Base-by-base conservation (phyloP, 768 basidiomycete species). In the Kwoniella heveanensis region DNA sequence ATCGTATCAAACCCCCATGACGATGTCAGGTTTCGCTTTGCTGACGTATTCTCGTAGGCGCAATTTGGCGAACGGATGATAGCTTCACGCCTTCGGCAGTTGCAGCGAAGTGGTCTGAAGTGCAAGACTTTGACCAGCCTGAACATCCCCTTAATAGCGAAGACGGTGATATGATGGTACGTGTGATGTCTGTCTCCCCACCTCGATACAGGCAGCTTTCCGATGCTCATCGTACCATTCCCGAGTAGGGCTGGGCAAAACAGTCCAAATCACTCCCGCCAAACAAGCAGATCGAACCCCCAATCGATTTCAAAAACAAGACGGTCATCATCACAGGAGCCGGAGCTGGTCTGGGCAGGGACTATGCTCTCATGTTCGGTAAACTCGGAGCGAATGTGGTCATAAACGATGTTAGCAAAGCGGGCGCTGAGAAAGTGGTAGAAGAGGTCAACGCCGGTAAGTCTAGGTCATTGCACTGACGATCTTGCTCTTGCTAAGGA, bases 71-170 rank as follows among this genome's bases (percentile, higher is more conserved):
- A 82, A 88, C 92, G 10, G 93, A 99, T 73, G 83, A 84, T 12
- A 87, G 85, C 30, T 97, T 96, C 79, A 97, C 96, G 0, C 96
- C 95, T 12, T 93, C 92, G 26, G 95, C 96, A 57, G 94, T 96
- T 36, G 91, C 90, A 78, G 85, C 85, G 32, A 88, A 87, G 74
- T 98, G 92, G 91, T 78, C 82, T 1, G 86, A 92, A 72, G 80
- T 99, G 49, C 87, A 84, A 29, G 88, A 96, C 79, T 97, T 94
- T 78, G 83, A 83, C 22, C 84, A 88, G 17, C 65, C 89, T 0
- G 80, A 67, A 67, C 90, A 92, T 77, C 91, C 92, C 1, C 80
- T 84, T 57, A 81, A 84, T 25, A 77, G 89, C 48, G 80, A 84
- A 0, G 92, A 93, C 69, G 74, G 70, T 49, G 78, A 80, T 57